A percentile compares a stretch with the other conserved stretches of the same genome.
Conservation (phyloP, 306 rosid species). For the Psophocarpus tetragonolobus region DNA sequence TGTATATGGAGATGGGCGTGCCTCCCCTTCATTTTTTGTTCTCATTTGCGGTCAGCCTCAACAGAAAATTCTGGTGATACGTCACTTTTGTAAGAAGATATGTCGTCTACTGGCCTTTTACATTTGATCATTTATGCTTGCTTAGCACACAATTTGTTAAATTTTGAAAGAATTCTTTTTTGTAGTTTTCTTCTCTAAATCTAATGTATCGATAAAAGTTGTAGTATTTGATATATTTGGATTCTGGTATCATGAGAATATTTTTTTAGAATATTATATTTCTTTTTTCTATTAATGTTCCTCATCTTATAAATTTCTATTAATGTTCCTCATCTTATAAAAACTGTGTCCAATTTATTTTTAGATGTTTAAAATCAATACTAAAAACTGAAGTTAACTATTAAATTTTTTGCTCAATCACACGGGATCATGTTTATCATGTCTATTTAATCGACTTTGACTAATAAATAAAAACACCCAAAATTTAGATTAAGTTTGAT, state of each 20-base stretch:
- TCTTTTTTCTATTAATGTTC: background rate
- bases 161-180: conserved; percentile 39
- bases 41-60: conserved; percentile 28
- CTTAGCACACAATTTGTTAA: conserved; percentile 40
- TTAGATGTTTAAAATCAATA: background rate
- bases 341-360: background rate
- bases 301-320: background rate
- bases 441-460: no score
- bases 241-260: conserved; percentile 28
- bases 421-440: background rate
- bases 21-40: conserved; percentile 34
- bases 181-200: conserved; percentile 24
- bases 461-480: no score
- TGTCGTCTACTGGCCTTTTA: conserved; percentile 29
- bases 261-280: background rate
- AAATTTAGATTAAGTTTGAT: no score
- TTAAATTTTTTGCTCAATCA: background rate
- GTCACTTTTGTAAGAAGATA: conserved; percentile 36
- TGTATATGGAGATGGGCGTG: conserved; percentile 49
- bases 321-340: background rate
- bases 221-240: conserved; percentile 33
- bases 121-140: conserved; percentile 30
- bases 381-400: background rate
- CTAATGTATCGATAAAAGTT: conserved; percentile 31
- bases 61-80: conserved; percentile 39